phyloP scores from a whole-genome alignment of 257 asterid genomes.

The Solanum appendiculatum region DNA sequence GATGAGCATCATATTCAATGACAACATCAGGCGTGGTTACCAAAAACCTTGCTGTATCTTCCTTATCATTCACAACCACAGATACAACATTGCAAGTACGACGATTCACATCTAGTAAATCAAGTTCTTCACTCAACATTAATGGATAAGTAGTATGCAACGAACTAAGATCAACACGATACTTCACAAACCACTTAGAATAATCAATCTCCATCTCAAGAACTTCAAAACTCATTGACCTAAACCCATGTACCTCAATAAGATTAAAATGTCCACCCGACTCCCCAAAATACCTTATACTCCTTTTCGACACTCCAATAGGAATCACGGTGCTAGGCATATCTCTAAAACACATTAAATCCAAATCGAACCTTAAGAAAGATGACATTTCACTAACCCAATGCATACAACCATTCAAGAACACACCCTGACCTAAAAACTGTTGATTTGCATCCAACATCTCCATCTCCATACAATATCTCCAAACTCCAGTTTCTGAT shows the following conservation, averaged over 20 bases:
- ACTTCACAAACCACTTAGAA: not conserved
- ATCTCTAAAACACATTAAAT: not conserved
- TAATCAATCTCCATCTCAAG: not conserved
- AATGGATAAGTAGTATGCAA: not conserved
- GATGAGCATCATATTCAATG: not conserved
- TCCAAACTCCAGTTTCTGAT: constrained; percentile 3
- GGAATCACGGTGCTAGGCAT: not conserved
- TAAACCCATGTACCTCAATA: not conserved
- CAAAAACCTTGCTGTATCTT: not conserved
- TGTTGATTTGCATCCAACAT: not conserved
- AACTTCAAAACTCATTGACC: not conserved
- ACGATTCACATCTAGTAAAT: not conserved
- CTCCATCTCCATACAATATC: not conserved
- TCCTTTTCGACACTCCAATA: not conserved
- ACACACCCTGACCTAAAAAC: not conserved
- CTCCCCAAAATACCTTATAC: not conserved
- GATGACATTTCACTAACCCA: not conserved
- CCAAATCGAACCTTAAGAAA: not conserved
- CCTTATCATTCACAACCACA: not conserved
- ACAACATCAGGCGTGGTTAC: not conserved
- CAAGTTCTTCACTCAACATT: not conserved
- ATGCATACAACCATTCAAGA: constrained; percentile 3
- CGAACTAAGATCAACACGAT: not conserved
- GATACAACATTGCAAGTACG: not conserved
- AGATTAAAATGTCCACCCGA: not conserved